These are phyloP conservation scores for Calonectria hawksworthii DNA, from an alignment of 2,329 filamentous ascomycete species.

Conservation along the genomic window DNA sequence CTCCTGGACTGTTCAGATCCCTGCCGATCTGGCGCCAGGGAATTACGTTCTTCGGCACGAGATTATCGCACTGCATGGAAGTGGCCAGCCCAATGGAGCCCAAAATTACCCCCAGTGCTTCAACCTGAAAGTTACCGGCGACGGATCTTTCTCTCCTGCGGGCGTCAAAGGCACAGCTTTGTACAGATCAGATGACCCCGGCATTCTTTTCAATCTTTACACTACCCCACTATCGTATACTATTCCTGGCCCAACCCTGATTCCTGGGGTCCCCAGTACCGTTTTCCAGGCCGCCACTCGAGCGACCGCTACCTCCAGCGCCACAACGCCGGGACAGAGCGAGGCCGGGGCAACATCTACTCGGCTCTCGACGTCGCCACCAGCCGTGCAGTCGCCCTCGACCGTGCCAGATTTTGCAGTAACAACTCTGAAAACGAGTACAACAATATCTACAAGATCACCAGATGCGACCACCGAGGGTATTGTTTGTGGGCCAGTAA, in stretches of 20 bases:
- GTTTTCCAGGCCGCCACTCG: neutral
- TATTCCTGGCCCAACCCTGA: constrained; percentile 46
- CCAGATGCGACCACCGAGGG: neutral
- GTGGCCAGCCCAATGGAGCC: constrained; percentile 58
- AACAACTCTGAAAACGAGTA: neutral
- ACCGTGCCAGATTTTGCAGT: neutral
- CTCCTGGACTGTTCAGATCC: constrained; percentile 52
- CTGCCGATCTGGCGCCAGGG: constrained; percentile 49
- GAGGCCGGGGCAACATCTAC: neutral
- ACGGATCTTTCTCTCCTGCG: constrained; percentile 50
- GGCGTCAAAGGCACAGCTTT: constrained; percentile 49
- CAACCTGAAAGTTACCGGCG: constrained; percentile 61
- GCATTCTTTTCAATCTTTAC: constrained; percentile 52
- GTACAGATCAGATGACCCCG: constrained; percentile 47
- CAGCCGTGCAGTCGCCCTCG: neutral
- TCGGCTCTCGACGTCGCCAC: neutral
- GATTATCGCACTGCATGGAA: constrained; percentile 65
- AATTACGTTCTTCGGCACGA: constrained; percentile 67
- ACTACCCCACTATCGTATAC: constrained; percentile 42
- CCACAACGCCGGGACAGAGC: neutral
- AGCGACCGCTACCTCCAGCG: neutral
- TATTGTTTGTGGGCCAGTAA: neutral
- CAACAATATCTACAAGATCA: neutral
- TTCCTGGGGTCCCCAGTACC: neutral
- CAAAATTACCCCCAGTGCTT: constrained; percentile 67